Evolutionary conservation across 2,329 filamentous ascomycete species (phyloP).

Genomic region (Fusarium decemcellulare): DNA sequence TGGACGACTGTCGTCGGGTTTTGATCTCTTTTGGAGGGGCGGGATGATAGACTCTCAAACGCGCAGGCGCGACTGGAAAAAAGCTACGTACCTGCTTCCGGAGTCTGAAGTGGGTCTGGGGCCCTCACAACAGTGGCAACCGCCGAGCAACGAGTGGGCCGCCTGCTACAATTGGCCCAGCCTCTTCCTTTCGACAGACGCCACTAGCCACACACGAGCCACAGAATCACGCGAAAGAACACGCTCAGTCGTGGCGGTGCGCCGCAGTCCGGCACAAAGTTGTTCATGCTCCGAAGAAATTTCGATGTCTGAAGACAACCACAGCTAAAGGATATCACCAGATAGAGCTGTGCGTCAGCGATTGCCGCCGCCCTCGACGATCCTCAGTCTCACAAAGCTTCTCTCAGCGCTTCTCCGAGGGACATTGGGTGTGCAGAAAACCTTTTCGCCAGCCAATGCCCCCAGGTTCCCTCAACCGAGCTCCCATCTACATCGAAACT

Average conservation of each 20-base stretch:
- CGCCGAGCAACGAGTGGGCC: conserved; percentile 63
- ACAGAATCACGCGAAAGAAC: conserved; percentile 5
- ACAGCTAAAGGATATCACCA: conserved; percentile 27
- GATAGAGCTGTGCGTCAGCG: conserved; percentile 37
- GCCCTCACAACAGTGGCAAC: conserved; percentile 52
- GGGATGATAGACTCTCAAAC: conserved; percentile 42
- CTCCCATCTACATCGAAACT: conserved; percentile 18
- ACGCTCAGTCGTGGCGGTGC: conserved; percentile 43
- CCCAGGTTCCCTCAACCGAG: conserved; percentile 15
- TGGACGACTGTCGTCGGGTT: conserved; percentile 22
- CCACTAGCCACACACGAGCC: neutral
- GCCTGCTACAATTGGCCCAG: conserved; percentile 54
- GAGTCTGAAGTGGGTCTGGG: conserved; percentile 13
- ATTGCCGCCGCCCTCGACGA: conserved; percentile 29
- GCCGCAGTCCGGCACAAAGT: conserved; percentile 40
- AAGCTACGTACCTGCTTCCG: conserved; percentile 32
- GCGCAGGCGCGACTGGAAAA: conserved; percentile 38
- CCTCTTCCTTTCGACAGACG: conserved; percentile 9
- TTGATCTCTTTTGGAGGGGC: conserved; percentile 44
- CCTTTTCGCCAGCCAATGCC: conserved; percentile 23
- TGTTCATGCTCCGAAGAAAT: conserved; percentile 48
- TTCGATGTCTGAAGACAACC: conserved; percentile 38
- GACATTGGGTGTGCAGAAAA: conserved; percentile 18
- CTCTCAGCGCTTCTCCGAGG: conserved; percentile 18
- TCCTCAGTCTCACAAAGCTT: conserved; percentile 20